phyloP scores from a whole-genome alignment of 306 rosid genomes.

The Prinsepia uniflora region DNA sequence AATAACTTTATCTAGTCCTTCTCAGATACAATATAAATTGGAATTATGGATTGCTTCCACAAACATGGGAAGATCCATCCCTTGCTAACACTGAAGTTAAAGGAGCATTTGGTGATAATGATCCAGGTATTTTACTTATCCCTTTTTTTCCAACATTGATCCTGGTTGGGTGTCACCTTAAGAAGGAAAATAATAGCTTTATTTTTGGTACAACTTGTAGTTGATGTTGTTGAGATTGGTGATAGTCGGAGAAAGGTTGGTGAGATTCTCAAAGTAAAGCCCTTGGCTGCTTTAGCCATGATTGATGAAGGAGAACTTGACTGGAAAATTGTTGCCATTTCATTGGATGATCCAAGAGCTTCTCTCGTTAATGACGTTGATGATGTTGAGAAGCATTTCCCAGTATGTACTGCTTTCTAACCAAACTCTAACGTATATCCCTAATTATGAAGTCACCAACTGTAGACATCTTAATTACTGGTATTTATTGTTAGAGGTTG shows the following conservation, averaged over 20 bases:
- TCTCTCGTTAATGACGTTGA: conserved; percentile 69
- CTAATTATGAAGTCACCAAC: background rate
- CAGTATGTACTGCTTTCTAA: conserved; percentile 43
- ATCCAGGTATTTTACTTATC: conserved; percentile 52
- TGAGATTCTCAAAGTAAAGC: conserved; percentile 76
- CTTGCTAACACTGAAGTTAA: conserved; percentile 76
- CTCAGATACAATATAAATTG: conserved; percentile 78
- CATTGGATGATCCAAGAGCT: conserved; percentile 90
- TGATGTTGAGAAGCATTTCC: conserved; percentile 95
- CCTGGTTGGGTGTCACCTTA: background rate
- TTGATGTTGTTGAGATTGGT: conserved; percentile 92
- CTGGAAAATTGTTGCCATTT: conserved; percentile 97
- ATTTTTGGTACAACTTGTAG: conserved; percentile 36
- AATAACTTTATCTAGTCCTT: background rate
- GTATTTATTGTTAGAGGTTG: background rate
- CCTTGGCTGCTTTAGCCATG: conserved; percentile 96
- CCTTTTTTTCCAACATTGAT: background rate
- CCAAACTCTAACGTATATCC: background rate
- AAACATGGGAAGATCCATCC: conserved; percentile 98
- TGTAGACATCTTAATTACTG: background rate
- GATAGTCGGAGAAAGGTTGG: conserved; percentile 67
- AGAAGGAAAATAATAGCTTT: background rate
- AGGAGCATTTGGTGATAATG: conserved; percentile 94
- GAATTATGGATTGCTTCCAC: conserved; percentile 97
- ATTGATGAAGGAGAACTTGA: conserved; percentile 99